Percentiles rank a stretch among this genome's conserved stretches.
phyloP scores from a whole-genome alignment of 345 rosid species.

The Syzygium oleosum region DNA sequence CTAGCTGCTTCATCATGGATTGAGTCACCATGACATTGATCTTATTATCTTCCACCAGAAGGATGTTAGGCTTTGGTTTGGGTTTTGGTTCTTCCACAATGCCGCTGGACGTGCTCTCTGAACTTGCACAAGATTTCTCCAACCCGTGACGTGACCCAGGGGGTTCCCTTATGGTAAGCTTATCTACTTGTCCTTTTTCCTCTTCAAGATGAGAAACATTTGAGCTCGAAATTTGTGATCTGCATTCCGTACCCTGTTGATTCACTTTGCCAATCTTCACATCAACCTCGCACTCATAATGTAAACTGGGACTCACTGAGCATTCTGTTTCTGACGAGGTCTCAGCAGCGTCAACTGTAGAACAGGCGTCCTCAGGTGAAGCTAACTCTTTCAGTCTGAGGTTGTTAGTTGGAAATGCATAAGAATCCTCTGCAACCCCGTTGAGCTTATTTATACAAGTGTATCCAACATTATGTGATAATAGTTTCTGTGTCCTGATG shows the following conservation, averaged over 20 bases:
- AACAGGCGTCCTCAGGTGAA: conserved; percentile 46
- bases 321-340: conserved; percentile 43
- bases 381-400: conserved; percentile 27
- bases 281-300: conserved; percentile 14
- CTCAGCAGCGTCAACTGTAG: conserved; percentile 31
- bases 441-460: conserved; percentile 24
- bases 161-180: conserved; percentile 17
- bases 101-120: conserved; percentile 11
- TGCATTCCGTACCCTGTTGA: conserved; percentile 2
- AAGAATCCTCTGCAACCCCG: conserved; percentile 23
- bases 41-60: conserved; percentile 94
- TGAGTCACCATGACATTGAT: conserved; percentile 78
- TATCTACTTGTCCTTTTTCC: conserved; percentile 22
- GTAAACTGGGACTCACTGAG: conserved; percentile 26
- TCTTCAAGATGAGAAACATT: conserved; percentile 17
- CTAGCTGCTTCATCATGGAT: conserved; percentile 87
- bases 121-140: conserved; percentile 22
- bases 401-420: conserved; percentile 28
- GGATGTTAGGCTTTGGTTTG: conserved; percentile 59
- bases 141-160: conserved; percentile 19
- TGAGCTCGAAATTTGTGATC: neutral
- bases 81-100: conserved; percentile 15
- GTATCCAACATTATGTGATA: conserved; percentile 20
- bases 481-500: conserved; percentile 27
- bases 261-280: conserved; percentile 6